phyloP scores from a whole-genome alignment of 352 stramenopile species.

The Phytopythium litorale region DNA sequence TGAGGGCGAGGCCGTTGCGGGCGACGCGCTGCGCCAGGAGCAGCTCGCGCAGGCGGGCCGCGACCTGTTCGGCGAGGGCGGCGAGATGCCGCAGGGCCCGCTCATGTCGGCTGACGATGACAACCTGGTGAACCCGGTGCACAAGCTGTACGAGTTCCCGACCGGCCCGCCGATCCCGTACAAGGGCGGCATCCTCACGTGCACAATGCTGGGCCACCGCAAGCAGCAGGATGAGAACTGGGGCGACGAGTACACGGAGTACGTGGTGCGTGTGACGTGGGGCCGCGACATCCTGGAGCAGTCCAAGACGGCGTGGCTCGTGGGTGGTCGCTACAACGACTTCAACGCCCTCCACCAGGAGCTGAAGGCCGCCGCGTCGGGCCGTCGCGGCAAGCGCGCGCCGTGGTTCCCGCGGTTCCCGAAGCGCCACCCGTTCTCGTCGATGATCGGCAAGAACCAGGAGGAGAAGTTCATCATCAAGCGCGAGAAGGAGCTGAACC shows the following conservation, averaged over 20 bases:
- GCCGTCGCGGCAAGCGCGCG: constrained; percentile 78
- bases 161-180: constrained; percentile 87
- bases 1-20: constrained; percentile 71
- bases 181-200: constrained; percentile 88
- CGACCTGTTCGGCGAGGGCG: constrained; percentile 82
- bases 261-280: constrained; percentile 85
- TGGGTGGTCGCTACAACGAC: constrained; percentile 87
- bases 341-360: constrained; percentile 89
- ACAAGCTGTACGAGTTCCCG: constrained; percentile 88
- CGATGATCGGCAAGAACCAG: constrained; percentile 90
- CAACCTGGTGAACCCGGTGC: constrained; percentile 81
- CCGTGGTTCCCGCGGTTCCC: constrained; percentile 89
- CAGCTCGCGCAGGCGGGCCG: constrained; percentile 82
- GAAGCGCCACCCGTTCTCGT: constrained; percentile 88
- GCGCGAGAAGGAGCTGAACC: constrained; percentile 89
- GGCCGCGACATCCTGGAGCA: constrained; percentile 86
- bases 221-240: constrained; percentile 90
- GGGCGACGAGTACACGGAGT: constrained; percentile 89
- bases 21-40: constrained; percentile 66
- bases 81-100: constrained; percentile 67
- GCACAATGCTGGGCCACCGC: constrained; percentile 85
- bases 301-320: constrained; percentile 86
- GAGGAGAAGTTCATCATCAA: constrained; percentile 91
- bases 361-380: constrained; percentile 80
- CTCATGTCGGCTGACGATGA: constrained; percentile 87